Evolutionary conservation across 1,284 basidiomycete species (phyloP), one percentile per base, ranked within the genome.

Genomic region (Malassezia psittaci): DNA sequence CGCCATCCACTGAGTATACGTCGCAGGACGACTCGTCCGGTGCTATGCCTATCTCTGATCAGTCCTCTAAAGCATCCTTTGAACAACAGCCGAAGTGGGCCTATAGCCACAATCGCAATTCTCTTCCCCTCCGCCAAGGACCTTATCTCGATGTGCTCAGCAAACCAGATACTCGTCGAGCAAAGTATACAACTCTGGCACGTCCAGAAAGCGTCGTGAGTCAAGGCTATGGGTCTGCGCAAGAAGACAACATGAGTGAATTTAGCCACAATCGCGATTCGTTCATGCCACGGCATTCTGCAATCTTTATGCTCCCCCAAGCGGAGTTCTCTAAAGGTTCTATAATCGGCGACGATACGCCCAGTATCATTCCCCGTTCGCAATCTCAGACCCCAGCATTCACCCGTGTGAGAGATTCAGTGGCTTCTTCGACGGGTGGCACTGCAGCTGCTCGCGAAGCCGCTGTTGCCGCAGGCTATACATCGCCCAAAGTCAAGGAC

Each of bases 91-190:
- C 43, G 21, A 24, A 34, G 15, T 45, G 43, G 43, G 43, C 43
- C 1, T 45, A 45, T 19, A 33, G 43, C 43, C 43, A 16, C 4
- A 34, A 34, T 9, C 24, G 34, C 15, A 29, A 45, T 11, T 24
- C 43, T 34, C 29, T 45, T 13, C 43, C 43, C 21, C 43, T 45
- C 29, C 43, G 43, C 11, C 43, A 45, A 34, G 43, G 43, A 13
- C 43, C 43, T 15, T 45, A 45, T 18, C 43, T 45, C 2, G 43
- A 43, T 16, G 41, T 32, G 7, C 39, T 32, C 9, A 5, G 15
- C 24, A 34, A 43, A 19, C 6, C 16, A 15, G 41, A 43, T n/a
- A 13, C 16, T 5, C 16, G n/a, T 19, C 41, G 41, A 13, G 12
- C 13, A 12, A 15, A 19, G 6, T 19, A 21, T 12, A 19, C 21